These are phyloP conservation scores for Olyra latifolia DNA, from an alignment of 176 grass and related monocot genomes.

Conservation along the genomic window DNA sequence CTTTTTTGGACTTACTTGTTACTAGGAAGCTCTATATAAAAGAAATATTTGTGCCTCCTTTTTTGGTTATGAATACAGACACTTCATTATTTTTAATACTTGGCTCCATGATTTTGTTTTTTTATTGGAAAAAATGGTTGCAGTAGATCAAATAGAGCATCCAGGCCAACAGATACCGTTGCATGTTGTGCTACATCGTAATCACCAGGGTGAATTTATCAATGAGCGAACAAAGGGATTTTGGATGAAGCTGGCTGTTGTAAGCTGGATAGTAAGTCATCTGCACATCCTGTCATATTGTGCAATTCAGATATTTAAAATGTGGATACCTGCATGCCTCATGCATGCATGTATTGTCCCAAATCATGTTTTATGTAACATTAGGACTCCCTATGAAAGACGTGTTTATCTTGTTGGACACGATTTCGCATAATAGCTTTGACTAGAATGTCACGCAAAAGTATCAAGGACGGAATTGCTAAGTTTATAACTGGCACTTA, in stretches of 20 bases:
- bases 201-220: constrained; percentile 46
- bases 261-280: constrained; percentile 79
- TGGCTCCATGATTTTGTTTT: constrained; percentile 8
- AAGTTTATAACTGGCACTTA: not conserved
- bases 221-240: constrained; percentile 36
- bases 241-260: constrained; percentile 66
- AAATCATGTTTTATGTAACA: not conserved
- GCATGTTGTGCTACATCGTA: not conserved
- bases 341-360: not conserved
- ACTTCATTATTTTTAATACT: not conserved
- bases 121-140: constrained; percentile 28
- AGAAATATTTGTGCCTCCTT: not conserved
- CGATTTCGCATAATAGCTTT: not conserved
- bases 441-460: constrained; percentile 6
- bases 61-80: not conserved
- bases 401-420: not conserved
- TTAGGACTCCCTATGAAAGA: not conserved
- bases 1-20: not conserved
- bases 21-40: constrained; percentile 30
- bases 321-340: not conserved
- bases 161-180: not conserved
- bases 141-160: not conserved
- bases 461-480: not conserved
- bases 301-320: constrained; percentile 27
- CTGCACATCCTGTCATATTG: constrained; percentile 15